Conservation (phyloP, 148 eudicot genomes). For the Linanthus parryae region DNA sequence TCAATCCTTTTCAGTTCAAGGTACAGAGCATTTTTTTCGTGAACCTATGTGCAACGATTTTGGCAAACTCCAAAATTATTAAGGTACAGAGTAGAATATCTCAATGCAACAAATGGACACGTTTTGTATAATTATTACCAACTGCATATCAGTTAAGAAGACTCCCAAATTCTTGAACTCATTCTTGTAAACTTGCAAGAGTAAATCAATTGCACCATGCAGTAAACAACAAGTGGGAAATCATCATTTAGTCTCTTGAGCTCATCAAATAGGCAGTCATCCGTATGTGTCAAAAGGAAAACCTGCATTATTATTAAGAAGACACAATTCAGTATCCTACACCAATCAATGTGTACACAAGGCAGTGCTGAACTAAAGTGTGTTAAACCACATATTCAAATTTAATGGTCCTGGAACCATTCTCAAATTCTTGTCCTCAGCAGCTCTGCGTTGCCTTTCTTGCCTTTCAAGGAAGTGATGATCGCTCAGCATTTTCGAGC, state of each 20-base stretch:
- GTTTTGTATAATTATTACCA: no score
- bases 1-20: conserved; percentile 38
- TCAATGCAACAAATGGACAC: no score
- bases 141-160: conserved; percentile 28
- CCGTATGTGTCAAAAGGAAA: neutral
- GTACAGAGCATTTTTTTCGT: conserved; percentile 26
- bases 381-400: no score
- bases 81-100: no score
- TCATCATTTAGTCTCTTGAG: neutral
- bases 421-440: no score
- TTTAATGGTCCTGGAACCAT: no score
- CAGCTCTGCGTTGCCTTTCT: neutral
- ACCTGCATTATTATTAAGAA: conserved; percentile 44
- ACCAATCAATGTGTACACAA: no score
- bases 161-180: conserved; percentile 44
- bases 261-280: no score
- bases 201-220: conserved; percentile 37
- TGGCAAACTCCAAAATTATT: no score
- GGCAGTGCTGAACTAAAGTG: no score
- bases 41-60: conserved; percentile 26
- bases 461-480: no score
- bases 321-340: conserved; percentile 29
- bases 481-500: no score
- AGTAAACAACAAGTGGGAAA: neutral
- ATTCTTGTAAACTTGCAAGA: conserved; percentile 30